Base-by-base conservation (phyloP, 2,329 filamentous ascomycete genomes). In the Thielaviopsis musarum region DNA sequence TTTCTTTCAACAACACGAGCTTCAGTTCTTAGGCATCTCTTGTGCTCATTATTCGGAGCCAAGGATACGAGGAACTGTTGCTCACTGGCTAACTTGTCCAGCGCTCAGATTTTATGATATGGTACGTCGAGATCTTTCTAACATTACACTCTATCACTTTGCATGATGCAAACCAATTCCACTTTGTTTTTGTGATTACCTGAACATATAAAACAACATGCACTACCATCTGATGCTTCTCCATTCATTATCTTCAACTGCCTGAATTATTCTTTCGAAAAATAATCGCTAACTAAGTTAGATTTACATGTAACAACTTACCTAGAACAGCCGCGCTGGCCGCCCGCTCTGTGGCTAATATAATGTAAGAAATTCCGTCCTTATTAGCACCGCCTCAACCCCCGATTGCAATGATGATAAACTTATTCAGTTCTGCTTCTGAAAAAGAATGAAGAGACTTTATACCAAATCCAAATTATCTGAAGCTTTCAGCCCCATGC, bases 341-440 rank as follows among this genome's bases (percentile, higher is more conserved):
- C 17, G 17, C 38, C 17, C 17, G 17, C 38, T 15, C 38, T 41
- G 34, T 41, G 2, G 7, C 30, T 24, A 5, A 17, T 22, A 52
- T 48, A 19, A 59, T 56, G 56, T 61, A 61, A 61, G 56, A 56
- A 34, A 13, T 56, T 4, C 15, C 30, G 6, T 13, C 49, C 13
- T 1, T 24, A n/a, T 51, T 10, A 21, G n/a, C 22, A 22, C 15
- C 51, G 21, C 13, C 13, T 19, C 2, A 13, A 7, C 41, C 51
- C 55, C 10, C 34, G 28, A 28, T 55, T 71, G 76, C 69, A 67
- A 75, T 85, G 83, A 86, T 85, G 82, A 85, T 74, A 82, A 74
- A 72, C 66, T 64, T 71, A 73, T 74, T 75, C 83, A 86, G 83
- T 86, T 86, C 83, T 86, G 83, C 83, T 86, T 79, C 83, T 85